Base-by-base conservation (phyloP, 2,329 filamentous ascomycete genomes). In the Emergomyces orientalis region DNA sequence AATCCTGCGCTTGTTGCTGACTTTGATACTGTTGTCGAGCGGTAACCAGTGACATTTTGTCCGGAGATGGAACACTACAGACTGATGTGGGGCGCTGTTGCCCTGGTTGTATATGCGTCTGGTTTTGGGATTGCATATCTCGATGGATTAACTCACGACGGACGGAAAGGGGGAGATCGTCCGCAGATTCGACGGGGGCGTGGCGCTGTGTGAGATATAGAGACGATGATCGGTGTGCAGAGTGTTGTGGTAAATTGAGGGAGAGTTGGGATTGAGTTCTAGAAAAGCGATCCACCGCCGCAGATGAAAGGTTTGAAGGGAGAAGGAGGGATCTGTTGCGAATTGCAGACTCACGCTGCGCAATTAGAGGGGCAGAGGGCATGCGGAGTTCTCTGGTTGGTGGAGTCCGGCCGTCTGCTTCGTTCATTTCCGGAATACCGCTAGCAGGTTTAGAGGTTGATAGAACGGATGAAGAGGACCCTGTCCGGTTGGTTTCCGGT, bases 141-240 rank as follows among this genome's bases (percentile, higher is more conserved):
- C 83, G 84, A n/a, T 77, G 76, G 62, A 89, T 84, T 34, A 88
- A 73, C 55, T 83, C 77, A 62, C 82, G 82, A 52, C 89, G 86
- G 68, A 88, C 84, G 51, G 85, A 88, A 22, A 94, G 80, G 0
- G 89, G 87, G 67, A 93, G 80, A 62, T 91, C 84, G 64, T 92
- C 89, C 1, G 57, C 41, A 14, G 54, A 41, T 47, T 47, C 57
- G 8, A 47, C 22, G 2, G 22, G 3, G 41, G 17, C 32, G 14
- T 34, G 25, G 25, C 32, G 19, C 6, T 25, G 41, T 19, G 30
- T 22, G 14, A 14, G 57, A 34, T 45, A 34, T 45, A 13, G 57
- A 19, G 41, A 34, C 8, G n/a, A 7, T 13, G 34, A 39, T 34
- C n/a, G 19, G n/a, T 9, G 25, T 27, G 34, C 8, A 5, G 32